phyloP scores from a whole-genome alignment of 768 basidiomycete genomes.

The Ephemerocybe angulata region DNA sequence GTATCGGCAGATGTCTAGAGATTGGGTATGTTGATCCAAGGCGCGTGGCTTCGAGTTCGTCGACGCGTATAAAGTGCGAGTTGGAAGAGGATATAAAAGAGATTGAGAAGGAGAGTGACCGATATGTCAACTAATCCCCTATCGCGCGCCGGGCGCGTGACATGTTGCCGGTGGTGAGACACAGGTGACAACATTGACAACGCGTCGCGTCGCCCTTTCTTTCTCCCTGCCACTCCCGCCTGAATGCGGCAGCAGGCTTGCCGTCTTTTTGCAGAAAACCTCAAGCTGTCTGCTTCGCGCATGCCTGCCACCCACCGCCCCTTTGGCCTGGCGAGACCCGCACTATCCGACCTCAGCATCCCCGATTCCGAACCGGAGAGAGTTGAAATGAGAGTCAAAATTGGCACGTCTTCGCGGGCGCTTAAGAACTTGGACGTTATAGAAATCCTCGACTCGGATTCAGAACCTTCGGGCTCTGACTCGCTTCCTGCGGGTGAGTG shows the following conservation, averaged over 20 bases:
- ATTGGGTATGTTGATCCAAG: no score
- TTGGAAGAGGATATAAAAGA: background rate
- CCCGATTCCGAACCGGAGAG: constrained; percentile 75
- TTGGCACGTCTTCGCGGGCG: background rate
- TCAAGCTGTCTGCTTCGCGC: constrained; percentile 2
- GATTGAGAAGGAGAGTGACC: background rate
- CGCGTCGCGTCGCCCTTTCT: constrained; percentile 38
- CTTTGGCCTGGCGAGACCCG: background rate
- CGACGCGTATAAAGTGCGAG: no score
- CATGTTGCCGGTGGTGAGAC: background rate
- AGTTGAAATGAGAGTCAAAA: constrained; percentile 31
- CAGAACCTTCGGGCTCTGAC: background rate
- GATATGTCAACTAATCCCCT: background rate
- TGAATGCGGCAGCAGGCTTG: constrained; percentile 1
- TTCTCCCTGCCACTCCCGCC: background rate
- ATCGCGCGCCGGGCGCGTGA: background rate
- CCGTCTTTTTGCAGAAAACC: background rate
- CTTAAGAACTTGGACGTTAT: constrained; percentile 12
- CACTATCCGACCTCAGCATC: constrained; percentile 37
- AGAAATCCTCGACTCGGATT: constrained; percentile 23
- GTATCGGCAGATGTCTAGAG: background rate
- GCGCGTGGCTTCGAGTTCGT: no score
- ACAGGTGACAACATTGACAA: constrained; percentile 1
- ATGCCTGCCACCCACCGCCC: background rate
- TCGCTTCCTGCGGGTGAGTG: background rate